Evolutionary conservation across 1,284 basidiomycete genomes (phyloP), one percentile per base, ranked within the genome.

Genomic region (Rhizoctonia solani): DNA sequence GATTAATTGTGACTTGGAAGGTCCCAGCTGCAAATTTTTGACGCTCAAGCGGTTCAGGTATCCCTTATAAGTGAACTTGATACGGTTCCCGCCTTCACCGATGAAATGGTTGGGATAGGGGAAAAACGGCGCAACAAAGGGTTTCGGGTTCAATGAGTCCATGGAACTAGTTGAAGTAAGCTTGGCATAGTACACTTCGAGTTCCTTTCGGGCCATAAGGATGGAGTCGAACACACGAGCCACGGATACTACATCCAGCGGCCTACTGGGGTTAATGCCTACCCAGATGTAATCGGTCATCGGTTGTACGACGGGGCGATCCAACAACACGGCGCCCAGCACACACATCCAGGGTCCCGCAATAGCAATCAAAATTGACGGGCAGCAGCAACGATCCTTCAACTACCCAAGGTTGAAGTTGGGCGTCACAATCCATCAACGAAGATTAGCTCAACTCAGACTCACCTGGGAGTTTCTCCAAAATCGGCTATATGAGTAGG

Each of bases 291-390:
- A 66, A 16, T 54, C 66, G 14, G 70, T 72, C 23, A 72, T 56
- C 23, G 50, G 70, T 54, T 72, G 68, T 19, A 72, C 61, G 27
- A 71, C 47, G 25, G 66, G 47, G 13, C 34, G 53, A 2, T 54
- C 68, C n/a, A 58, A 52, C n/a, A 71, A 37, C 14, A 72, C 49
- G 5, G 61, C 71, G n/a, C 72, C 69, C 14, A 63, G 42, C 30
- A 72, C 29, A 47, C 71, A 67, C 39, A 72, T 53, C 69, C 69
- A 70, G 3, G 71, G 70, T 2, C 71, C 71, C 1, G 69, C 67
- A 27, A 68, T 41, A 13, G 67, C 69, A 14, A 71, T 13, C 4
- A 70, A 23, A 32, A 71, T 41, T n/a, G 67, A 61, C 5, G 69
- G 69, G 55, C 70, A 71, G 49, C 55, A 56, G n/a, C 54, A 69